Percentiles rank a stretch among this genome's conserved stretches.
Conservation (phyloP, 257 asterid species). For the Solanum okadae region DNA sequence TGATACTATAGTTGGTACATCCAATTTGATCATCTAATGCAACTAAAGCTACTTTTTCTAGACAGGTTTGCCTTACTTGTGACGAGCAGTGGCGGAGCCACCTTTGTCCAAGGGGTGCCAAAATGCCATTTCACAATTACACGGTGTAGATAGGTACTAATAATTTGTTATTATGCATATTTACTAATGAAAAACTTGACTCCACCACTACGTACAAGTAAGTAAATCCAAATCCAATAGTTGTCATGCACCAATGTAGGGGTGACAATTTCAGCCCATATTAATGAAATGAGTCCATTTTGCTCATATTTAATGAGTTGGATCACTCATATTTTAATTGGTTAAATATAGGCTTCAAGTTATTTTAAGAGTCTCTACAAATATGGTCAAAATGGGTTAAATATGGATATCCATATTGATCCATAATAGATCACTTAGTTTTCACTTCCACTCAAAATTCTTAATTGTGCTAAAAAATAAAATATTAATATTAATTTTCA, state of each 20-base stretch:
- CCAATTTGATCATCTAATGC: not conserved
- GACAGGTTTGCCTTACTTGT: constrained; percentile 7
- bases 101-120: not conserved
- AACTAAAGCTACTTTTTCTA: constrained; percentile 12
- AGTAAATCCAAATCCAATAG: not conserved
- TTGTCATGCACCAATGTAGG: not conserved
- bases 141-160: not conserved
- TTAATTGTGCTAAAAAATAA: no score
- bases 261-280: no score
- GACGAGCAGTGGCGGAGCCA: not conserved
- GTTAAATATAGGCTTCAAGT: no score
- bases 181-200: not conserved
- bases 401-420: no score
- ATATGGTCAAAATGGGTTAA: no score
- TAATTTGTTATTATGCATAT: not conserved
- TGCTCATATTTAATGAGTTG: no score
- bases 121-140: not conserved
- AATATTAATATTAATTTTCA: no score
- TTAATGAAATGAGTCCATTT: no score
- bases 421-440: no score
- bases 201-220: not conserved
- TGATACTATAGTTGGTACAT: constrained; percentile 3
- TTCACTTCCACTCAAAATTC: no score
- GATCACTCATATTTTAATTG: no score
- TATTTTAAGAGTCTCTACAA: no score